A percentile compares a stretch with the other conserved stretches of the same genome.
Evolutionary conservation across 768 basidiomycete genomes (phyloP).

Genomic region (Omphalotus guepiniiformis): DNA sequence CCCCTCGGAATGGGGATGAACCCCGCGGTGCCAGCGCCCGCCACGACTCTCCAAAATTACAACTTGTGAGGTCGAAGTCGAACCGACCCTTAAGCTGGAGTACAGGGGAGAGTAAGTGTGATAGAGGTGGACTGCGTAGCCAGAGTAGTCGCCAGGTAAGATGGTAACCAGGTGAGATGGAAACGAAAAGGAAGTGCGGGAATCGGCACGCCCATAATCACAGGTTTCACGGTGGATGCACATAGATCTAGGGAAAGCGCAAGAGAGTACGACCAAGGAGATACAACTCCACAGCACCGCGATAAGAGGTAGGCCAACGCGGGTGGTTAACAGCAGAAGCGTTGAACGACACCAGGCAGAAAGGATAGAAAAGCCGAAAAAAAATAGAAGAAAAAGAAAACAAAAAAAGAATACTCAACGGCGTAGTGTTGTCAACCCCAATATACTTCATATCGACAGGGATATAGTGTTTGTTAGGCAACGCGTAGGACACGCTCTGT

Average conservation of each 20-base stretch:
- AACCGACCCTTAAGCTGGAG: too few species aligned
- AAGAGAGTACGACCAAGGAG: constrained; percentile 1
- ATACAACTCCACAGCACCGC: too few species aligned
- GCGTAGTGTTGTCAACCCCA: constrained; percentile 64
- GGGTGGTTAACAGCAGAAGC: too few species aligned
- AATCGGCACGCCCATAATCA: neutral
- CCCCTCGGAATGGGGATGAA: too few species aligned
- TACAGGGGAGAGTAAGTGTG: too few species aligned
- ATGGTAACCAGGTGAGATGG: neutral
- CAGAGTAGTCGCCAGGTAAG: too few species aligned
- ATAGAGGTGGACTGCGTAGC: too few species aligned
- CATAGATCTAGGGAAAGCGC: neutral
- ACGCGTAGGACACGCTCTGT: constrained; percentile 57
- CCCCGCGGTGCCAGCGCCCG: too few species aligned
- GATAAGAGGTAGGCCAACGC: too few species aligned
- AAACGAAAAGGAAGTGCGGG: neutral
- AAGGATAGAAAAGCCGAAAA: neutral
- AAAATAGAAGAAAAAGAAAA: neutral
- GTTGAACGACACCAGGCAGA: neutral
- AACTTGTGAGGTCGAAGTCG: too few species aligned
- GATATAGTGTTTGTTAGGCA: constrained; percentile 96
- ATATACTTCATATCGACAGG: constrained; percentile 80
- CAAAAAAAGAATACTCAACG: constrained; percentile 36
- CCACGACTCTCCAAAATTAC: too few species aligned
- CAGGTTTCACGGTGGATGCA: neutral